Evolutionary conservation across 371 early-diverging fungal species (phyloP), one percentile per base, ranked within the genome.

Genomic region (Circinella minor): DNA sequence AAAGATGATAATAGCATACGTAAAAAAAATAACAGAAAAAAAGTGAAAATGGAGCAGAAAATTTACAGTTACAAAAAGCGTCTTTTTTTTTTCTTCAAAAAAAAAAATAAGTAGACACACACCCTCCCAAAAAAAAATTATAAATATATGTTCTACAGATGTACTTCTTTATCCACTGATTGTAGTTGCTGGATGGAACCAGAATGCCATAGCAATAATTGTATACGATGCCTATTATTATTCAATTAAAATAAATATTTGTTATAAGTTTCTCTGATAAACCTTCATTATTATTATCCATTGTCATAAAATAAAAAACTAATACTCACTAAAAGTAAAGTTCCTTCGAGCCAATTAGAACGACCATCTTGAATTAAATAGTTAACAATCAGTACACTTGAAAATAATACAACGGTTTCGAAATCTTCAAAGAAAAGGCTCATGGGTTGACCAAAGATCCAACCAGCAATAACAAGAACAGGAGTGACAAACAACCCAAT

Each of bases 401-500:
- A 81, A 76, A 96, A 95, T 65, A 96, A 70, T 13, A 95, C 86
- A 9, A 87, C 86, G 3, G 94, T 93, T 71, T 96, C 95, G 75
- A 96, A 94, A 10, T 88, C 78, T 48, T 90, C 86, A 77, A 98
- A 97, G 79, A 87, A 90, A 18, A 98, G 81, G 36, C 90, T 91
- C 88, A 96, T 87, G 8, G 88, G 90, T 70, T 90, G 83, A 57
- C 72, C 75, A 65, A 95, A 92, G 67, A 88, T 85, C 97, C 98
- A 98, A 4, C 97, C 96, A 13, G 92, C 76, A 63, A 97, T 84
- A 51, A 96, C 96, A 60, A 93, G 78, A 20, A 95, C 74, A 4
- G 97, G 98, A 13, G 93, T 91, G 14, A 96, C 95, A 51, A 96
- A 88, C 49, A 97, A 83, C 3, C 95, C 93, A 67, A 97, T 95